phyloP scores from a whole-genome alignment of 2,329 filamentous ascomycete genomes.

The Bertia moriformis region DNA sequence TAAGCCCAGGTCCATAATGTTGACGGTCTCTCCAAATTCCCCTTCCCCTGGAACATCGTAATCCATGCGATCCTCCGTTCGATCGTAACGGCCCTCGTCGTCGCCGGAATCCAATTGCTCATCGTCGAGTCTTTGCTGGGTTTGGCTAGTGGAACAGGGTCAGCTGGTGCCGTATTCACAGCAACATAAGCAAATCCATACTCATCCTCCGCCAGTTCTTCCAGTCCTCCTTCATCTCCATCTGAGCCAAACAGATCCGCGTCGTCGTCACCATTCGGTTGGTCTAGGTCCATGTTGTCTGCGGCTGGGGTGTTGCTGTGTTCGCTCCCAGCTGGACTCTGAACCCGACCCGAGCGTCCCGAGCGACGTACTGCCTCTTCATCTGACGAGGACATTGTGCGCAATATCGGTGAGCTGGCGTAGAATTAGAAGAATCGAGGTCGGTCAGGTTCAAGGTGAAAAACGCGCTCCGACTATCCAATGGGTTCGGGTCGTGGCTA shows the following conservation, averaged over 20 bases:
- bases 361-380: slow-evolving; percentile 19
- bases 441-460: too few species aligned
- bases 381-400: slow-evolving; percentile 18
- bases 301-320: slow-evolving; percentile 6
- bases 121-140: slow-evolving; percentile 36
- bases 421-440: too few species aligned
- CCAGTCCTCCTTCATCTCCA: slow-evolving; percentile 18
- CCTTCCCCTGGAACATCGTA: slow-evolving; percentile 20
- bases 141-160: slow-evolving; percentile 2
- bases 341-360: slow-evolving; percentile 11
- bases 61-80: slow-evolving; percentile 26
- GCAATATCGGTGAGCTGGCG: too few species aligned
- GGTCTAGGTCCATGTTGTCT: slow-evolving; percentile 8
- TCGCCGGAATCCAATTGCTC: slow-evolving; percentile 50
- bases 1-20: slow-evolving; percentile 37
- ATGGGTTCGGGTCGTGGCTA: too few species aligned
- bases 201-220: slow-evolving; percentile 1
- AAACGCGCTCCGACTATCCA: too few species aligned
- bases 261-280: slow-evolving; percentile 5
- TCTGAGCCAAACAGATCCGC: slow-evolving; percentile 19
- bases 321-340: slow-evolving; percentile 10
- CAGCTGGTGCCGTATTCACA: slow-evolving; percentile 2
- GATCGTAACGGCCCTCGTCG: slow-evolving; percentile 39
- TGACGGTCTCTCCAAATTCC: slow-evolving; percentile 27
- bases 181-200: neutral